Percentiles rank a stretch among this genome's conserved stretches.
Evolutionary conservation across 2,329 filamentous ascomycete genomes (phyloP).

Genomic region (Calonectria pseudoturangicola): DNA sequence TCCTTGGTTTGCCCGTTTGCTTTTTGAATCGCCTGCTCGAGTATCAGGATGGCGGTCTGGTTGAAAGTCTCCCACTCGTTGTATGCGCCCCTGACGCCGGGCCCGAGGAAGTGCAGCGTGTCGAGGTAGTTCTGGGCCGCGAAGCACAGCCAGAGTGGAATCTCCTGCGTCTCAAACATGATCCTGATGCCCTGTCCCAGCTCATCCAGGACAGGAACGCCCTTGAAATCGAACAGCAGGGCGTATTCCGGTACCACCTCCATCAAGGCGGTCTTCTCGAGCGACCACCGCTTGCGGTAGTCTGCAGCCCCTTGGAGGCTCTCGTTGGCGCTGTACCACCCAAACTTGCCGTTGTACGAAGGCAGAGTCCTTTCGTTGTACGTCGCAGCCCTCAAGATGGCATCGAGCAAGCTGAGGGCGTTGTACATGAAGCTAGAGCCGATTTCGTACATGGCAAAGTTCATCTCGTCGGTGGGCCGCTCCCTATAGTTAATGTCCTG

Average conservation of each 20-base stretch:
- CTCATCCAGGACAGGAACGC: neutral
- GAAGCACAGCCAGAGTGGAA: constrained; percentile 27
- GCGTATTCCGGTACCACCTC: too few species aligned
- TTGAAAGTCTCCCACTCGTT: neutral
- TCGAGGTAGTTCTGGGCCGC: constrained; percentile 27
- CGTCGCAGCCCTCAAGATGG: neutral
- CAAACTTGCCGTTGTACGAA: neutral
- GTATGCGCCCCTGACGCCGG: neutral
- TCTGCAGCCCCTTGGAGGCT: neutral
- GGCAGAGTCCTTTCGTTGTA: neutral
- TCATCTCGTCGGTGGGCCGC: neutral
- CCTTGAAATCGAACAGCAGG: too few species aligned
- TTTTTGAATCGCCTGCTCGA: neutral
- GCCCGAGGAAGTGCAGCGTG: constrained; percentile 21
- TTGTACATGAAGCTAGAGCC: constrained; percentile 7
- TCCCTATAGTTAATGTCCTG: neutral
- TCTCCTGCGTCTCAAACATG: constrained; percentile 17
- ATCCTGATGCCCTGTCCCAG: constrained; percentile 3
- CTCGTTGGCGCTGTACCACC: neutral
- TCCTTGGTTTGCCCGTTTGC: too few species aligned
- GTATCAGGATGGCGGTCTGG: too few species aligned
- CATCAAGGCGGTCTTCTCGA: neutral
- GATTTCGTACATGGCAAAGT: neutral
- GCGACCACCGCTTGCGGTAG: neutral
- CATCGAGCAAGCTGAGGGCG: neutral